Percentiles rank a stretch among this genome's conserved stretches.
phyloP scores from a whole-genome alignment of 1,284 basidiomycete genomes.

The Naganishia cerealis region DNA sequence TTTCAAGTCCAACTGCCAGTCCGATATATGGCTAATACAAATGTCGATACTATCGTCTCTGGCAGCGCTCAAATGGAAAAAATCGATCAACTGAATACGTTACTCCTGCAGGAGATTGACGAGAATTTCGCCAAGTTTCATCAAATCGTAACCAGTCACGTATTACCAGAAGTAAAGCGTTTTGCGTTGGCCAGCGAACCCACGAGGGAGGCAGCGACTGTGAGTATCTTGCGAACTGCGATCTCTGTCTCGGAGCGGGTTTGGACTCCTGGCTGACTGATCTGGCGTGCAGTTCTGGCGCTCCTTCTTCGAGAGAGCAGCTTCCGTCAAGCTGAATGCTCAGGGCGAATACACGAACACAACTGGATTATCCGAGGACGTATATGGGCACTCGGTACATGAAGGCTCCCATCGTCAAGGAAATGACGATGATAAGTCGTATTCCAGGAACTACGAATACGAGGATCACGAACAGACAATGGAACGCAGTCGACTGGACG shows the following conservation, averaged over 20 bases:
- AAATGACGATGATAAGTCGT: slow-evolving; percentile 13
- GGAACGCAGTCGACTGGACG: slow-evolving; percentile 18
- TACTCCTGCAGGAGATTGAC: slow-evolving; percentile 78
- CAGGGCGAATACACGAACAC: slow-evolving; percentile 60
- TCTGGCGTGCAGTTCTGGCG: slow-evolving; percentile 75
- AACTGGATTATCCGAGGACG: slow-evolving; percentile 25
- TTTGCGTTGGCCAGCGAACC: slow-evolving; percentile 83
- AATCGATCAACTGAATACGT: slow-evolving; percentile 90
- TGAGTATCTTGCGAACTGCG: slow-evolving; percentile 49
- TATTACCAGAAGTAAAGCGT: slow-evolving; percentile 82
- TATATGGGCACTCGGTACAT: slow-evolving; percentile 13
- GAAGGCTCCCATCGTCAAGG: slow-evolving; percentile 8
- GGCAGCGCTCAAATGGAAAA: slow-evolving; percentile 66
- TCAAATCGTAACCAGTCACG: slow-evolving; percentile 73
- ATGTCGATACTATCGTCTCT: neutral
- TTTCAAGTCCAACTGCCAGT: neutral
- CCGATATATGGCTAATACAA: neutral
- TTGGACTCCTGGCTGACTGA: neutral
- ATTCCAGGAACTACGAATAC: slow-evolving; percentile 32
- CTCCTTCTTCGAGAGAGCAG: slow-evolving; percentile 89
- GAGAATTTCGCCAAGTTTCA: slow-evolving; percentile 89
- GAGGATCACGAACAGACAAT: slow-evolving; percentile 44
- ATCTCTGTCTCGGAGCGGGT: neutral
- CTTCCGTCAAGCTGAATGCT: slow-evolving; percentile 75
- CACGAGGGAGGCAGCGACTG: slow-evolving; percentile 82